Conservation (phyloP, 2,329 filamentous ascomycete species). For the Scopulariopsis brevicaulis region DNA sequence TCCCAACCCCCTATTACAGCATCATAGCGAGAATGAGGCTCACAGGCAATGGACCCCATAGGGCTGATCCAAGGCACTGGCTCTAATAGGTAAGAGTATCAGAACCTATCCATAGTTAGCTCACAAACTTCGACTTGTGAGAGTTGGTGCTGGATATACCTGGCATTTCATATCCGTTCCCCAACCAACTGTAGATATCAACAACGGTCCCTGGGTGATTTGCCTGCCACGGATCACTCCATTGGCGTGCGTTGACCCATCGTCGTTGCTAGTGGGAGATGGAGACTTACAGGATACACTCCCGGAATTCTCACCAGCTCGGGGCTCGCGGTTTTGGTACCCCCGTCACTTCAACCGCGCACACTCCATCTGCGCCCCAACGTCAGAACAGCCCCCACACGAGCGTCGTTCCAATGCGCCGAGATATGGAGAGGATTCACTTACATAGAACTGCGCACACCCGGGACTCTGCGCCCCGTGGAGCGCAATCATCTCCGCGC, state of each 20-base stretch:
- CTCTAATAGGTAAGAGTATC: neutral
- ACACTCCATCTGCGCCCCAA: slow-evolving; percentile 20
- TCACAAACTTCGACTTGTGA: no score
- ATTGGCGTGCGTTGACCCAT: no score
- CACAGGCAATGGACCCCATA: no score
- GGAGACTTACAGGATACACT: slow-evolving; percentile 16
- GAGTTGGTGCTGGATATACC: slow-evolving; percentile 11
- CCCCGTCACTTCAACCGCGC: slow-evolving; percentile 22
- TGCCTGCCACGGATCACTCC: slow-evolving; percentile 9
- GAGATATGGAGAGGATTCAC: neutral
- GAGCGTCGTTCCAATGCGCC: no score
- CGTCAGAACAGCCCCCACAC: neutral
- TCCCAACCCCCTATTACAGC: no score
- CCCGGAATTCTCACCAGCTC: slow-evolving; percentile 15
- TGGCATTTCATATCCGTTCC: slow-evolving; percentile 15
- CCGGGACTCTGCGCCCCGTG: slow-evolving; percentile 30
- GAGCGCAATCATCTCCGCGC: slow-evolving; percentile 47
- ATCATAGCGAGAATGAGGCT: no score
- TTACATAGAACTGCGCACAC: slow-evolving; percentile 32
- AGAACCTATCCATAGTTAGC: neutral
- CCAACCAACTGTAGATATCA: slow-evolving; percentile 18
- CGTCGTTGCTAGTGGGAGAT: no score
- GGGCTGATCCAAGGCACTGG: neutral
- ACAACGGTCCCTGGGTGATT: slow-evolving; percentile 21
- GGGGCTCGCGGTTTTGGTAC: slow-evolving; percentile 13